Base-by-base conservation (phyloP, 345 rosid genomes). In the Dovyalis caffra region DNA sequence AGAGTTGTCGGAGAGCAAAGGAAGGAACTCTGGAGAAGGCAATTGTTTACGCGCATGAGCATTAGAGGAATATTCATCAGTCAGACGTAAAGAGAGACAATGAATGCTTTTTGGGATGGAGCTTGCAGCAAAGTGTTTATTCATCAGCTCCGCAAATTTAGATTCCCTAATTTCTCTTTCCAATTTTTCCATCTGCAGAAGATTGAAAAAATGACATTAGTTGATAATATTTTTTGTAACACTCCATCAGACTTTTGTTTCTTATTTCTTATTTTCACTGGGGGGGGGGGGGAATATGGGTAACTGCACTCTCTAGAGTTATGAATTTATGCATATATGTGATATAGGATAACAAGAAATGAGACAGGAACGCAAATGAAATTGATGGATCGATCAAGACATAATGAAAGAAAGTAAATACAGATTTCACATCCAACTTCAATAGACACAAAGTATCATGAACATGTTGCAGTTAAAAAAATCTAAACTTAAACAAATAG, bases 71-170 rank as follows among this genome's bases (percentile, higher is more conserved):
- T 96, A 96, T 81, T 96, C 99, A 86, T 93, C 98, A 14, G 99
- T 93, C 80, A 96, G 86, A 70, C 94, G 95, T 38, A 93, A 85
- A 82, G 99, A 88, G 74, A 96, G 98, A 80, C 99, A 96, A 72
- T 93, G 92, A 85, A 96, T 88, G 83, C 98, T 94, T 88, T 92
- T 96, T 15, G 99, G 98, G 78, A 96, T 85, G 80, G 99, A 96
- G 86, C 94, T 91, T 72, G 99, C 99, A 74, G 99, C 98, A 80
- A 96, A 92, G 80, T 96, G 99, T 85, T 96, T 96, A 87, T 93
- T 93, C 98, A 93, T 93, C 70, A 93, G 90, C 84, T 96, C 98
- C 40, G 95, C 77, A 76, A 96, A 92, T 82, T 88, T 96, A 28
- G 97, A 88, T 85, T 93, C 99, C 83, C 97, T 88, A 58, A 90